Conservation (phyloP, 2,329 filamentous ascomycete species). For the Diaporthe sp. region DNA sequence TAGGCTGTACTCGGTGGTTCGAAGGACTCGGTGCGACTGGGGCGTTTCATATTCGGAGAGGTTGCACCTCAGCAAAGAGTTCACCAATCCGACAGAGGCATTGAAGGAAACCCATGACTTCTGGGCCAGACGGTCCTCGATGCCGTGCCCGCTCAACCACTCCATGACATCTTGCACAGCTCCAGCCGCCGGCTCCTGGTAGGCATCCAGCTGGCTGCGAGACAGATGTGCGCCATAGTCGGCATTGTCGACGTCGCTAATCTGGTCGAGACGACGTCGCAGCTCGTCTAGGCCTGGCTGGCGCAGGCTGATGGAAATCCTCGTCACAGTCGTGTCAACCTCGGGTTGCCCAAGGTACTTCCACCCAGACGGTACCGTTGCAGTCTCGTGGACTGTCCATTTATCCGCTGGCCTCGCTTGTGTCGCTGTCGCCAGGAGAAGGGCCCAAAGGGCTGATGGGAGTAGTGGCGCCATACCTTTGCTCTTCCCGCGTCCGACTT, state of each 20-base stretch:
- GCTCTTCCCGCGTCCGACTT: slow-evolving; percentile 2
- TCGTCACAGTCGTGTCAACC: slow-evolving; percentile 3
- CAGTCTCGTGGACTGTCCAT: slow-evolving; percentile 9
- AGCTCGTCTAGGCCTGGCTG: slow-evolving; percentile 21
- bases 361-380: background rate
- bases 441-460: slow-evolving; percentile 20
- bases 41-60: slow-evolving; percentile 8
- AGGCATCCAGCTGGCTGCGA: slow-evolving; percentile 9
- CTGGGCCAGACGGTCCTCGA: slow-evolving; percentile 11
- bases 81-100: slow-evolving; percentile 9
- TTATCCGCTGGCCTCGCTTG: slow-evolving; percentile 12
- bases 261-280: slow-evolving; percentile 21
- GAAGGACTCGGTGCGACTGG: slow-evolving; percentile 7
- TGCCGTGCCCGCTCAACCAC: slow-evolving; percentile 17
- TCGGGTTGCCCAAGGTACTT: slow-evolving; percentile 13
- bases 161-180: slow-evolving; percentile 3
- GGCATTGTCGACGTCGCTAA: slow-evolving; percentile 1
- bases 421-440: slow-evolving; percentile 13
- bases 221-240: slow-evolving; percentile 1
- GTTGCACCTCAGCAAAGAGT: slow-evolving; percentile 20
- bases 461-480: slow-evolving; percentile 8
- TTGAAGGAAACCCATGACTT: slow-evolving; percentile 24
- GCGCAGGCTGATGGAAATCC: slow-evolving; percentile 6
- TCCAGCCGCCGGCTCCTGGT: background rate
- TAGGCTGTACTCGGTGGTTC: slow-evolving; percentile 11